Evolutionary conservation across 345 rosid species (phyloP).

Genomic region (Eucalyptus erythrocorys): DNA sequence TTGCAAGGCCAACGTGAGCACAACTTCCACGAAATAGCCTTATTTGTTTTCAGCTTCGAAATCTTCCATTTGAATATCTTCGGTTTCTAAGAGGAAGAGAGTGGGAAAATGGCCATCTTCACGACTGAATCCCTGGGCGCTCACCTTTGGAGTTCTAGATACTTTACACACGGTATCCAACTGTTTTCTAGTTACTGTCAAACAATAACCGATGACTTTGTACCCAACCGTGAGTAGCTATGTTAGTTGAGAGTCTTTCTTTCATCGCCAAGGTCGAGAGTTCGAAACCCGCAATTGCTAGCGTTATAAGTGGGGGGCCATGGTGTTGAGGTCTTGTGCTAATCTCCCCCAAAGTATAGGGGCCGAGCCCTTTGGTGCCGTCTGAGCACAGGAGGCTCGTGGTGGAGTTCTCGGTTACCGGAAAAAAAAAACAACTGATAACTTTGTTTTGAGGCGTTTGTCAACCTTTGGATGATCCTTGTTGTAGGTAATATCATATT

Average conservation of each 20-base stretch:
- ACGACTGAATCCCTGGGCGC: not conserved
- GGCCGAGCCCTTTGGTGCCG: too few relatives aligned
- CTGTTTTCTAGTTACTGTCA: not conserved
- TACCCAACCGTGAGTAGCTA: too few relatives aligned
- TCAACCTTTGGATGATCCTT: not conserved
- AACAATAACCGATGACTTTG: too few relatives aligned
- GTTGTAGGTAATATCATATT: slow-evolving; percentile 48
- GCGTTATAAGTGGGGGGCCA: too few relatives aligned
- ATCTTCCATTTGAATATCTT: not conserved
- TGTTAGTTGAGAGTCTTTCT: too few relatives aligned
- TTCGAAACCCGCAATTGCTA: too few relatives aligned
- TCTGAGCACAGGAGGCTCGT: too few relatives aligned
- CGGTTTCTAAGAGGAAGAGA: not conserved
- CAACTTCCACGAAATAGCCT: not conserved
- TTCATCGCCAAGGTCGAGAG: too few relatives aligned
- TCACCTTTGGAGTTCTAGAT: slow-evolving; percentile 23
- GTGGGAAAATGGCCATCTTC: not conserved
- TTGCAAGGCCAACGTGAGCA: not conserved
- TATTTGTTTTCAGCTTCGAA: not conserved
- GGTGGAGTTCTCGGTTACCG: too few relatives aligned
- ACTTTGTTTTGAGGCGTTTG: not conserved
- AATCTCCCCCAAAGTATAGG: too few relatives aligned
- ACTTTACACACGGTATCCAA: not conserved
- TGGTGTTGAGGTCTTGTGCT: too few relatives aligned
- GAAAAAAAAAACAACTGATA: not conserved